phyloP scores from a whole-genome alignment of 2,329 filamentous ascomycete species.

The Lasiodiplodia sp. region DNA sequence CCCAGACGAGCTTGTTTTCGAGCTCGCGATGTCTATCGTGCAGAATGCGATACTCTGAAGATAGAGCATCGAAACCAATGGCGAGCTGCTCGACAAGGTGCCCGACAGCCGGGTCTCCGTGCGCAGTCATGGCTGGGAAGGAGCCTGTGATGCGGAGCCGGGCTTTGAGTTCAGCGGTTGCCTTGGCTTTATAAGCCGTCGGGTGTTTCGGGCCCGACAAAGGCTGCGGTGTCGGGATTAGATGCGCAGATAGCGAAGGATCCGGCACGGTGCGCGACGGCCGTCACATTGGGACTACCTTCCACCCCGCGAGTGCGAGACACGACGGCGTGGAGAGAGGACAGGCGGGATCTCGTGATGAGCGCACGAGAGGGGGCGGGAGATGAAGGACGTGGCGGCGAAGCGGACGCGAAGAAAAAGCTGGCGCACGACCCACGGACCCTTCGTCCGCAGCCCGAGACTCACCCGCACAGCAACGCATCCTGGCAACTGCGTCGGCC shows the following conservation, averaged over 20 bases:
- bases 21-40: constrained; percentile 53
- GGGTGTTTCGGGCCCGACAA: constrained; percentile 22
- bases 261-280: constrained; percentile 21
- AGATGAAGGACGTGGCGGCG: constrained; percentile 8
- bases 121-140: constrained; percentile 25
- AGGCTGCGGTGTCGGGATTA: constrained; percentile 25
- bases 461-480: constrained; percentile 8
- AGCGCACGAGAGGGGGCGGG: not conserved
- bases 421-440: not conserved
- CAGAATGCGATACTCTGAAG: constrained; percentile 56
- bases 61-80: constrained; percentile 56
- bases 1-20: constrained; percentile 56
- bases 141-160: constrained; percentile 8
- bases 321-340: constrained; percentile 12
- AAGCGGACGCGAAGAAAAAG: constrained; percentile 17
- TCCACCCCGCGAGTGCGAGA: constrained; percentile 20
- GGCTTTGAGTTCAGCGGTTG: constrained; percentile 12
- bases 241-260: constrained; percentile 17
- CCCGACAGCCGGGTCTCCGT: constrained; percentile 33
- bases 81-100: constrained; percentile 52
- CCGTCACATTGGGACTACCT: constrained; percentile 26
- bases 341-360: constrained; percentile 19
- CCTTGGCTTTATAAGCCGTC: constrained; percentile 30
- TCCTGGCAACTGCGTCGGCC: constrained; percentile 23
- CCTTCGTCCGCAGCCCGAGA: constrained; percentile 1